phyloP scores from a whole-genome alignment of 768 basidiomycete species.

The Pleurotus citrinopileatus region DNA sequence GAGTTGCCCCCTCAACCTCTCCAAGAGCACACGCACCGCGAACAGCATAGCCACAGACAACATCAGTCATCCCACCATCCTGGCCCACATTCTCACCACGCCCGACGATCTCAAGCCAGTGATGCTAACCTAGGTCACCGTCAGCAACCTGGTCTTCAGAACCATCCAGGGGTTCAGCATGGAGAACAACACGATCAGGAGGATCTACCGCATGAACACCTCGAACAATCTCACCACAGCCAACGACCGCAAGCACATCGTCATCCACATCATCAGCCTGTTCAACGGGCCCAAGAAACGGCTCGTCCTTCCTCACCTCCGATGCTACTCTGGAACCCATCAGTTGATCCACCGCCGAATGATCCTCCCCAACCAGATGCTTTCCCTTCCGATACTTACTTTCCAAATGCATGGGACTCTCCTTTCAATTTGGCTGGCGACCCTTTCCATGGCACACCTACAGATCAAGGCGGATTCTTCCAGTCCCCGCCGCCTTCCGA shows the following conservation, averaged over 20 bases:
- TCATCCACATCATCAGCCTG: conserved; percentile 16
- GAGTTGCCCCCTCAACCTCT: no score
- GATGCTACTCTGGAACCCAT: conserved; percentile 77
- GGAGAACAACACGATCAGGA: no score
- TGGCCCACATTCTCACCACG: background rate
- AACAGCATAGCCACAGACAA: no score
- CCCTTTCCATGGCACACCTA: conserved; percentile 27
- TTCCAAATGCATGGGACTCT: conserved; percentile 85
- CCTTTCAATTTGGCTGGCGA: conserved; percentile 40
- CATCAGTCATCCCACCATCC: conserved; percentile 6
- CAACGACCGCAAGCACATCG: conserved; percentile 17
- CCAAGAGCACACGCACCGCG: background rate
- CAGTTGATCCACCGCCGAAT: conserved; percentile 75
- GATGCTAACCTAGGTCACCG: no score
- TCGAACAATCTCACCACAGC: conserved; percentile 13
- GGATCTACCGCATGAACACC: no score
- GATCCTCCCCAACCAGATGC: conserved; percentile 48
- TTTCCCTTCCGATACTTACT: conserved; percentile 76
- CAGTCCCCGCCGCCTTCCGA: conserved; percentile 54
- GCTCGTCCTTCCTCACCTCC: conserved; percentile 57
- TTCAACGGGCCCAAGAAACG: conserved; percentile 25
- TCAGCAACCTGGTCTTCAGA: no score
- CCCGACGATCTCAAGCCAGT: no score
- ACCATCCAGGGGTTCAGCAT: no score
- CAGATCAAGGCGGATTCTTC: conserved; percentile 52